Conservation (phyloP, 73 alveolate genomes). For the Stentor coeruleus region DNA sequence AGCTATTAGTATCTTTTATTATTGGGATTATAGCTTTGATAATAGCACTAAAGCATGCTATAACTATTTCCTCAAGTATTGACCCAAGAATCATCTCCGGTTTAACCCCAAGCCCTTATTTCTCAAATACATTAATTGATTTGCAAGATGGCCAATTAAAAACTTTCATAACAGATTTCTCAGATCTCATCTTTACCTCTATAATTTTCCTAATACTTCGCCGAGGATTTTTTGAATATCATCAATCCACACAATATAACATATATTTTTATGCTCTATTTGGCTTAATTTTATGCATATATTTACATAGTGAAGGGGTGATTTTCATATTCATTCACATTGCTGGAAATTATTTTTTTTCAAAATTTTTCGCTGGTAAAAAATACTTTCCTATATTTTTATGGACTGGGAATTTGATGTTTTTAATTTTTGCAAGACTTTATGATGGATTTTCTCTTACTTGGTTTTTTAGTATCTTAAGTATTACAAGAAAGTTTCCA, state of each 20-base stretch:
- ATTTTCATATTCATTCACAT: not conserved
- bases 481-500: not conserved
- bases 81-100: too few species aligned
- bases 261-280: not conserved
- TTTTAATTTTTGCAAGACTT: not conserved
- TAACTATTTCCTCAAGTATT: too few species aligned
- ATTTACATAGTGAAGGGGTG: constrained; percentile 12
- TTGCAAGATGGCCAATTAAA: not conserved
- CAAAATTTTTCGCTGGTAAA: not conserved
- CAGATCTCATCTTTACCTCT: too few species aligned
- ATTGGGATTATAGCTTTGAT: too few species aligned
- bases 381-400: not conserved
- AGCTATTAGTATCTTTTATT: too few species aligned
- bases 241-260: not conserved
- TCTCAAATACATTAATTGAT: not conserved
- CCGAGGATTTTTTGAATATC: too few species aligned
- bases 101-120: not conserved
- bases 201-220: too few species aligned
- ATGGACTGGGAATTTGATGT: not conserved
- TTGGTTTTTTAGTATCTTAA: not conserved
- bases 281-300: not conserved
- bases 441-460: not conserved
- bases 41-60: too few species aligned
- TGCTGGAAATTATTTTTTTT: not conserved
- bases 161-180: not conserved